phyloP scores from a whole-genome alignment of 139 green algal species.

The Monoraphidium neglectum region DNA sequence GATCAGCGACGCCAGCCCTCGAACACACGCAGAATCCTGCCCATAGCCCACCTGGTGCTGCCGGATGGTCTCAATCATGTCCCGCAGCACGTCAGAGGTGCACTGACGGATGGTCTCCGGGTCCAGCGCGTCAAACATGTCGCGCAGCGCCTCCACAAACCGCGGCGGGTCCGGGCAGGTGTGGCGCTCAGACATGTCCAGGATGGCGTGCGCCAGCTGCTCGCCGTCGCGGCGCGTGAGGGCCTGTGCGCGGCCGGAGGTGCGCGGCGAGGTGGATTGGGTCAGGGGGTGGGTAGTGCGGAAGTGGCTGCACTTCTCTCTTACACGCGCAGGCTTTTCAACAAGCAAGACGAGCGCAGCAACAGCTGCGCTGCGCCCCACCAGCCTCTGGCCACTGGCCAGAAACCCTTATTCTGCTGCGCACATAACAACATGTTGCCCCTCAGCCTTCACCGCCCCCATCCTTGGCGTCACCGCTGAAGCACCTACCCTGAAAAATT shows the following conservation, averaged over 20 bases:
- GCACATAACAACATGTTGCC: no score
- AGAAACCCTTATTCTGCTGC: no score
- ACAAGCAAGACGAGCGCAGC: no score
- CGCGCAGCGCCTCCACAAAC: constrained; percentile 63
- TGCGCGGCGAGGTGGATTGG: no score
- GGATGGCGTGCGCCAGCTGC: constrained; percentile 51
- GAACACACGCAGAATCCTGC: background rate
- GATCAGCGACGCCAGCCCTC: background rate
- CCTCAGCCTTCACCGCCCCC: no score
- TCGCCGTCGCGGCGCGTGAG: constrained; percentile 65
- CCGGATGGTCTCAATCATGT: constrained; percentile 83
- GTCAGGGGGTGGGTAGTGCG: no score
- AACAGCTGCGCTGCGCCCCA: no score
- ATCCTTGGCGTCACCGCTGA: background rate
- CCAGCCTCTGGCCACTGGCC: no score
- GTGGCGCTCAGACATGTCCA: constrained; percentile 57
- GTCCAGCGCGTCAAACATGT: constrained; percentile 71
- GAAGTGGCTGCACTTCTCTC: no score
- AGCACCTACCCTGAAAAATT: constrained; percentile 62
- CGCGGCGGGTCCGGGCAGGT: constrained; percentile 63
- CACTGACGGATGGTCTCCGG: constrained; percentile 66
- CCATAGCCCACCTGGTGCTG: constrained; percentile 66
- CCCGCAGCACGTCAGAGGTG: constrained; percentile 72
- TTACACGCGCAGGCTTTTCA: no score
- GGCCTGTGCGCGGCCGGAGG: constrained; percentile 3